Percentiles rank a stretch among this genome's conserved stretches.
Conservation (phyloP, 148 eudicot species). For the Rheum nobile region DNA sequence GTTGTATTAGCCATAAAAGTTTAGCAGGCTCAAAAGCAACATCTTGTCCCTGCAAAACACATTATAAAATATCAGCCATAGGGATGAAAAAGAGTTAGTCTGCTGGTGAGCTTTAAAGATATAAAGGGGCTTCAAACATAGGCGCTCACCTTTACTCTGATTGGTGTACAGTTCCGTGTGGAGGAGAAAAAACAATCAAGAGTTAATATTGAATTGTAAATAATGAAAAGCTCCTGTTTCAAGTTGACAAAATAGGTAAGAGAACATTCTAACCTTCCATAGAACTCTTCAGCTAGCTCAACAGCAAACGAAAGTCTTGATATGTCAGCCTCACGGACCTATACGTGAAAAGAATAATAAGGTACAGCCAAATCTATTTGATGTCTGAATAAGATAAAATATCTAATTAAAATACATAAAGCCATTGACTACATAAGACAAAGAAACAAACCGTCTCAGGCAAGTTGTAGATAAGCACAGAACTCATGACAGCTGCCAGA, state of each 20-base stretch:
- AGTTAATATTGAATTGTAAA: constrained; percentile 22
- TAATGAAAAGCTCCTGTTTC: constrained; percentile 9
- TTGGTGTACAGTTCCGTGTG: not conserved
- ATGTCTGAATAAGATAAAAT: not conserved
- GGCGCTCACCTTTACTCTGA: constrained; percentile 74
- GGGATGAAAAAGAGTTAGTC: not conserved
- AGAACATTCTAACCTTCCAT: constrained; percentile 54
- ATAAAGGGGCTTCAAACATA: not conserved
- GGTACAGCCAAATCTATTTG: not conserved
- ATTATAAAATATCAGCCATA: not conserved
- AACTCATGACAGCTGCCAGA: constrained; percentile 85
- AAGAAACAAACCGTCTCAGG: constrained; percentile 90
- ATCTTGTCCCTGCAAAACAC: constrained; percentile 64
- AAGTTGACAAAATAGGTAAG: not conserved
- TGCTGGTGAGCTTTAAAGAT: not conserved
- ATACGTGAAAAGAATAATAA: constrained; percentile 7
- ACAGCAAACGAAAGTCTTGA: constrained; percentile 94
- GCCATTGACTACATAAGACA: constrained; percentile 12
- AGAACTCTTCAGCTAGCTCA: constrained; percentile 99
- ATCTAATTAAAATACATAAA: not conserved
- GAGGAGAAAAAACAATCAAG: constrained; percentile 13
- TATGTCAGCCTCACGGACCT: constrained; percentile 95
- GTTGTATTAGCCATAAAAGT: constrained; percentile 94
- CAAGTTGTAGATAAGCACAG: constrained; percentile 87
- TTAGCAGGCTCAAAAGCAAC: constrained; percentile 97